Evolutionary conservation across 2,329 filamentous ascomycete genomes (phyloP).

Genomic region (Neonectria hederae): DNA sequence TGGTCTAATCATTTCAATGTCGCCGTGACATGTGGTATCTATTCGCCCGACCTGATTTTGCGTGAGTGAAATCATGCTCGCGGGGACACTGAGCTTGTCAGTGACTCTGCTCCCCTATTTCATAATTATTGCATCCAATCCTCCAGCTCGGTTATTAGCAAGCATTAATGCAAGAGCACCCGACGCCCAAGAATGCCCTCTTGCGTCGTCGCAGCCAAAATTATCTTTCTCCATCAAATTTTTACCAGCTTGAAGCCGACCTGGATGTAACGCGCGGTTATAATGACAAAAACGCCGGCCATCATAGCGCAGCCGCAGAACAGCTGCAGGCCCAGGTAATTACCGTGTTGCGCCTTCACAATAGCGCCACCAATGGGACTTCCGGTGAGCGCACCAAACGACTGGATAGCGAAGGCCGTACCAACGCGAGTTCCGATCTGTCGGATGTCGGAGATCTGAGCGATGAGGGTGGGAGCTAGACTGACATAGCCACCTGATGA

Average conservation of each 20-base stretch:
- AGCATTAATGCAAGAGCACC: not conserved
- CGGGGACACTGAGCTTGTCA: not conserved
- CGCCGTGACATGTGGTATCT: slow-evolving; percentile 9
- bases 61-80: not conserved
- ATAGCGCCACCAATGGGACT: slow-evolving; percentile 74
- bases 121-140: slow-evolving; percentile 5
- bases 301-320: slow-evolving; percentile 68
- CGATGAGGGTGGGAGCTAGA: slow-evolving; percentile 70
- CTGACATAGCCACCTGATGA: slow-evolving; percentile 73
- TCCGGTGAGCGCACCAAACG: slow-evolving; percentile 72
- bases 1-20: slow-evolving; percentile 1
- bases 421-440: slow-evolving; percentile 77
- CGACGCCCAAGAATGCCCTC: not conserved
- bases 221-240: slow-evolving; percentile 38
- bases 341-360: slow-evolving; percentile 59
- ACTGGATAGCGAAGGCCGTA: slow-evolving; percentile 67
- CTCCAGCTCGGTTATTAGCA: not conserved
- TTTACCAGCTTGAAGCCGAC: slow-evolving; percentile 49
- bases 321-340: slow-evolving; percentile 69
- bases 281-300: slow-evolving; percentile 41
- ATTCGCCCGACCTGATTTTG: not conserved
- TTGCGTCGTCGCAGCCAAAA: not conserved
- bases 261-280: slow-evolving; percentile 47
- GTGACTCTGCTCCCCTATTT: not conserved
- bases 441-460: slow-evolving; percentile 75